Evolutionary conservation across 2,329 filamentous ascomycete genomes (phyloP), one percentile per base, ranked within the genome.

Genomic region (Fusarium hostae): DNA sequence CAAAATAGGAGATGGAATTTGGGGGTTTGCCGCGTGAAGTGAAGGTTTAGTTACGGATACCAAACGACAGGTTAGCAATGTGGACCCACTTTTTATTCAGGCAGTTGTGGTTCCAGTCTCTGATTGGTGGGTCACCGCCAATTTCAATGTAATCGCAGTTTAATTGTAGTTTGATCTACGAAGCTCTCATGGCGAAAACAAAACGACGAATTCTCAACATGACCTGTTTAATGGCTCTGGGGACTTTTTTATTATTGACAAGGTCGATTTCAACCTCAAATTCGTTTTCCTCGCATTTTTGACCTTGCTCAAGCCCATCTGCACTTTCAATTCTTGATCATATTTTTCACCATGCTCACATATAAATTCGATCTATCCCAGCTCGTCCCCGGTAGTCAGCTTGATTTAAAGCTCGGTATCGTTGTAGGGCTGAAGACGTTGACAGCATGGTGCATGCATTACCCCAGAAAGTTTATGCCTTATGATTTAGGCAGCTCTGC

Each of bases 361-460:
- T 40, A 54, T 70, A 34, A 57, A 65, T 57, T 66, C 54, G 37
- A 68, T 58, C 48, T 71, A 60, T 64, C 68, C 69, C 47, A 71
- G 71, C 66, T 75, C 60, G 68, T 69, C 71, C 74, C 56, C 63
- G 68, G 71, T 71, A 72, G 60, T 60, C 70, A 72, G 73, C 61
- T 69, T 52, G 48, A 52, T 52, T 71, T 68, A 75, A 73, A 75
- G 69, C 72, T 76, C 41, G 30, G 41, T 34, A 47, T 56, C 40
- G 40, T 48, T 67, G 68, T 76, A 78, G 77, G 77, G 77, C 76
- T 78, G 76, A 77, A 75, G 32, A 52, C 48, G 48, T 58, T 58
- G 43, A 50, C 54, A 56, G 48, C 48, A 52, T 52, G 48, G 48
- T 52, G 48, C 48, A 52, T 52, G 48, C 48, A 37, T 37, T 26